Conservation (phyloP, 306 rosid genomes). For the Senna siamea region DNA sequence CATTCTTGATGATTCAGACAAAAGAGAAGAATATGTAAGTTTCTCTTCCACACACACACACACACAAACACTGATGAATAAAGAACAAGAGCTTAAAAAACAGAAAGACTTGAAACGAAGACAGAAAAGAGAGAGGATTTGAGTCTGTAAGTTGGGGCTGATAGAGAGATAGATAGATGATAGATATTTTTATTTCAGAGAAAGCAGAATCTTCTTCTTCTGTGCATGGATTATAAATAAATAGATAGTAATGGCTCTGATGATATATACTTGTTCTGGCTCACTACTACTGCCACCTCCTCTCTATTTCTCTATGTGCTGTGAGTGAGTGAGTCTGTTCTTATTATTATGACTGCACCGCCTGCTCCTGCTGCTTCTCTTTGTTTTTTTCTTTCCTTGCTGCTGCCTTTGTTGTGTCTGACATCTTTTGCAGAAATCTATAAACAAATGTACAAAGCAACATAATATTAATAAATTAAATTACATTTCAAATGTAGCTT, state of each 20-base stretch:
- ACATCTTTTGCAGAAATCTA: slow-evolving; percentile 60
- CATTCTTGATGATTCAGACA: slow-evolving; percentile 41
- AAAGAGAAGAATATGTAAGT: slow-evolving; percentile 5
- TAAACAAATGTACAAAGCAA: slow-evolving; percentile 47
- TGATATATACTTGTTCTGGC: slow-evolving; percentile 51
- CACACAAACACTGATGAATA: slow-evolving; percentile 25
- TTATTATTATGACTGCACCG: slow-evolving; percentile 89
- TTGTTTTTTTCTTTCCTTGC: slow-evolving; percentile 48
- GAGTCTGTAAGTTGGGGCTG: too few species aligned
- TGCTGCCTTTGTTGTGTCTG: slow-evolving; percentile 78
- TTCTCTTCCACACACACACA: too few species aligned
- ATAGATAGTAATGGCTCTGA: slow-evolving; percentile 50
- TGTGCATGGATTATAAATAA: slow-evolving; percentile 54
- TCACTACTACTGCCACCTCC: too few species aligned
- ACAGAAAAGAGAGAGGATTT: too few species aligned
- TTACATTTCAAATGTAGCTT: slow-evolving; percentile 40
- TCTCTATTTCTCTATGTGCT: too few species aligned
- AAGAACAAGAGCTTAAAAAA: not conserved
- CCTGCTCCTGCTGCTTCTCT: slow-evolving; percentile 51
- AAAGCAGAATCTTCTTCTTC: slow-evolving; percentile 54
- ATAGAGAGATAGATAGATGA: not conserved
- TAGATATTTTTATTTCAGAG: slow-evolving; percentile 15
- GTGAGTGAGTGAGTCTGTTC: slow-evolving; percentile 60
- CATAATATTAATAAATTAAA: slow-evolving; percentile 28
- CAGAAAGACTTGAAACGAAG: slow-evolving; percentile 36